Conservation (phyloP, 1,284 basidiomycete species). For the Cutaneotrichosporon cutaneum region DNA sequence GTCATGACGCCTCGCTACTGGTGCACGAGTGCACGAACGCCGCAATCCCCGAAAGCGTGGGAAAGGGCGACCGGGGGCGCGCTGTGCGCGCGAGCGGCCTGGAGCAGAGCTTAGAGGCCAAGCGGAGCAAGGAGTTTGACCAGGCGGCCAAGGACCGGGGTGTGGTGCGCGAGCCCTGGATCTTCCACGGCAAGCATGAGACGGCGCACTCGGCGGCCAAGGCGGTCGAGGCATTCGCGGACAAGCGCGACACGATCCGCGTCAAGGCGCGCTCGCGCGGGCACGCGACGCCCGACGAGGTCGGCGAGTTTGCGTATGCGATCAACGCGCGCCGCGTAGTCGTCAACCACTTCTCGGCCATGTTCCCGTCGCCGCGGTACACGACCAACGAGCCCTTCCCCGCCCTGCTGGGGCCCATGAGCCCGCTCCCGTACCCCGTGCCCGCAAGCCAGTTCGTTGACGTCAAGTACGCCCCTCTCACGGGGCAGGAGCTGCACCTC, state of each 20-base stretch:
- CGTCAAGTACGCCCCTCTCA: conserved; percentile 27
- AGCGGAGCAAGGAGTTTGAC: conserved; percentile 35
- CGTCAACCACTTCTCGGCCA: conserved; percentile 77
- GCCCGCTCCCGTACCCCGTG: conserved; percentile 44
- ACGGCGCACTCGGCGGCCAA: conserved; percentile 51
- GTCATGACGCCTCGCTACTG: conserved; percentile 43
- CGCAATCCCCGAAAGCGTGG: conserved; percentile 60
- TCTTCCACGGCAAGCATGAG: conserved; percentile 18
- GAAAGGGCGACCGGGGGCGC: conserved; percentile 43
- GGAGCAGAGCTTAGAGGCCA: conserved; percentile 45
- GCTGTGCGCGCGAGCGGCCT: conserved; percentile 37
- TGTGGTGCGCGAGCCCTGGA: conserved; percentile 19
- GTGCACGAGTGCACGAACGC: conserved; percentile 83
- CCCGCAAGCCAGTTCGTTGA: background rate
- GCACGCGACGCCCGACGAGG: conserved; percentile 80
- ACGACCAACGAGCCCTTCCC: conserved; percentile 35
- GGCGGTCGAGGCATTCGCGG: conserved; percentile 51
- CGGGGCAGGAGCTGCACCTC: conserved; percentile 48
- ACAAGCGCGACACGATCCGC: conserved; percentile 56
- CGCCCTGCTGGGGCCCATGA: conserved; percentile 56
- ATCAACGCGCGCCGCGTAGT: conserved; percentile 67
- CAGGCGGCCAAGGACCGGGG: conserved; percentile 26
- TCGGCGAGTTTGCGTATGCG: conserved; percentile 70
- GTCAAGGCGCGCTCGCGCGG: conserved; percentile 65
- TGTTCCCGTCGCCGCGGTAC: conserved; percentile 54